Evolutionary conservation across 2,329 filamentous ascomycete species (phyloP).

Genomic region (Exserohilum rostratum): DNA sequence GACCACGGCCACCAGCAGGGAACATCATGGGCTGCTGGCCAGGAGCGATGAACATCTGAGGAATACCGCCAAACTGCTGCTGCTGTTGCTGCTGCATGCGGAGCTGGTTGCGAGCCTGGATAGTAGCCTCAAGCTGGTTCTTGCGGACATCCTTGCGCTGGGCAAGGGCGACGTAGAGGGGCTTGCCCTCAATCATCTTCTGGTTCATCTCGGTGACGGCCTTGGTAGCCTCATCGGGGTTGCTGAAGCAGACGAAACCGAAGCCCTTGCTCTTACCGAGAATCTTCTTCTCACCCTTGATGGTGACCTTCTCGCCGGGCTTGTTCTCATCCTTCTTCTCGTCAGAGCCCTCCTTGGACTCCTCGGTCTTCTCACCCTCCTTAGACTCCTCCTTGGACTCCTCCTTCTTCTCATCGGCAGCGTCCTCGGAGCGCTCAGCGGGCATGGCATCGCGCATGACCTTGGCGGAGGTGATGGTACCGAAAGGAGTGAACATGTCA

Average conservation of each 20-base stretch:
- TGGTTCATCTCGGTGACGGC: conserved; percentile 99
- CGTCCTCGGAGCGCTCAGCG: conserved; percentile 56
- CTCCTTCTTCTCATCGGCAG: conserved; percentile 55
- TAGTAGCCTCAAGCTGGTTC: conserved; percentile 97
- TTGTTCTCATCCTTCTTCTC: conserved; percentile 64
- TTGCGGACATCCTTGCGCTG: conserved; percentile 99
- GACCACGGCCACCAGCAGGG: conserved; percentile 63
- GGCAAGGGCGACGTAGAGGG: conserved; percentile 94
- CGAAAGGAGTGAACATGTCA: conserved; percentile 87
- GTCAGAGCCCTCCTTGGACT: conserved; percentile 63
- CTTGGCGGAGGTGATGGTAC: conserved; percentile 97
- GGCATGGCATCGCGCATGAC: conserved; percentile 87
- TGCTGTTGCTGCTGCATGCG: conserved; percentile 95
- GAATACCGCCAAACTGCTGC: conserved; percentile 58
- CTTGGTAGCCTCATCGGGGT: conserved; percentile 98
- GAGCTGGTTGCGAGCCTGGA: conserved; percentile 98
- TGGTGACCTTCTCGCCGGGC: conserved; percentile 59
- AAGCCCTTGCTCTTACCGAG: conserved; percentile 99
- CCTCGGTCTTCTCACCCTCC: conserved; percentile 57
- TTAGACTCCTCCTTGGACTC: conserved; percentile 61
- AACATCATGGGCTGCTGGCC: conserved; percentile 73
- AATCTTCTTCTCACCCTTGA: conserved; percentile 65
- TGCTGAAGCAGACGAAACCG: conserved; percentile 99
- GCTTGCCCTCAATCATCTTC: conserved; percentile 97
- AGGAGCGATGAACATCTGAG: conserved; percentile 89